phyloP scores from a whole-genome alignment of 768 basidiomycete species.

The Ephemerocybe angulata region DNA sequence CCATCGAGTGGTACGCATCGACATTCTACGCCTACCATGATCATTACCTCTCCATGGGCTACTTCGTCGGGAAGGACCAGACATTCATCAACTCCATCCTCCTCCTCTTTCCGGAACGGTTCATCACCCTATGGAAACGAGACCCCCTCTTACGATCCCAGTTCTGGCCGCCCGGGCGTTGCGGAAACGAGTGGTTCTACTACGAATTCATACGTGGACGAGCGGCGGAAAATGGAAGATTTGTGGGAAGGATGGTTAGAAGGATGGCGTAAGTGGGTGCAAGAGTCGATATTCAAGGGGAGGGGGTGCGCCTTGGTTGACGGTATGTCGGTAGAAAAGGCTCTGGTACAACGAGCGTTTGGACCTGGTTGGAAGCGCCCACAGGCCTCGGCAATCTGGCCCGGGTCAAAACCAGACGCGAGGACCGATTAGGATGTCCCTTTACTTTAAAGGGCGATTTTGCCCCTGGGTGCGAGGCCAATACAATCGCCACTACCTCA shows the following conservation, averaged over 20 bases:
- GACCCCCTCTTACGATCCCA: conserved; percentile 20
- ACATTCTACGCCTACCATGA: conserved; percentile 51
- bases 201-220: conserved; percentile 41
- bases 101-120: conserved; percentile 40
- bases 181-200: conserved; percentile 46
- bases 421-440: too few species aligned
- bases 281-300: conserved; percentile 21
- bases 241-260: conserved; percentile 15
- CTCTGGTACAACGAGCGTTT: too few species aligned
- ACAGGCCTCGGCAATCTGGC: too few species aligned
- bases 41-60: conserved; percentile 41
- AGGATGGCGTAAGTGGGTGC: conserved; percentile 4
- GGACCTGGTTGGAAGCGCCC: too few species aligned
- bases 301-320: conserved; percentile 23
- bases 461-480: too few species aligned
- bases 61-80: conserved; percentile 58
- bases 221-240: conserved; percentile 21
- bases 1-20: conserved; percentile 43
- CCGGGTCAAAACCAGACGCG: too few species aligned
- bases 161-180: conserved; percentile 34
- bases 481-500: too few species aligned
- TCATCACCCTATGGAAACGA: conserved; percentile 38
- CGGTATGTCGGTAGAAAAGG: conserved; percentile 3
- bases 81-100: conserved; percentile 41
- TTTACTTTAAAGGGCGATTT: too few species aligned